phyloP scores from a whole-genome alignment of 73 alveolate genomes.

The Paramecium biaurelia region DNA sequence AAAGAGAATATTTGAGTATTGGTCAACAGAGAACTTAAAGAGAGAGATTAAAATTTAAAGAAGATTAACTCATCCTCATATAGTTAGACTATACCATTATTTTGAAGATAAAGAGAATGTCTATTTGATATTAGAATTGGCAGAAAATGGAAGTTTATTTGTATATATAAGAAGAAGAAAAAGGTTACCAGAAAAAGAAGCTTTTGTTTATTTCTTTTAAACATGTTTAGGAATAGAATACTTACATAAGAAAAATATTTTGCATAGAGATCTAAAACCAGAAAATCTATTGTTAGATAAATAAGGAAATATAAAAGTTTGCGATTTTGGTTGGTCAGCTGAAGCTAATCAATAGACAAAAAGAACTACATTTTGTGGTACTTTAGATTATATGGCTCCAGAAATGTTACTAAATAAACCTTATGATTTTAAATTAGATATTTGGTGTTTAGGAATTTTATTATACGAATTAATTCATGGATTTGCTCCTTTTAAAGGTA shows the following conservation, averaged over 20 bases:
- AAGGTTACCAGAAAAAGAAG: constrained; percentile 67
- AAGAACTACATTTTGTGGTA: constrained; percentile 97
- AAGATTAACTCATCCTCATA: constrained; percentile 87
- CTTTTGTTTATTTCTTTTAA: constrained; percentile 64
- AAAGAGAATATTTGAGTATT: constrained; percentile 47
- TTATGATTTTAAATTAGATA: constrained; percentile 87
- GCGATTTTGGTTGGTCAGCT: constrained; percentile 97
- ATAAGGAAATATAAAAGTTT: constrained; percentile 75
- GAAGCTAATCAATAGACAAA: constrained; percentile 61
- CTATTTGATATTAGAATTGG: constrained; percentile 80
- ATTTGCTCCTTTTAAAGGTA: constrained; percentile 83
- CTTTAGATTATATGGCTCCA: constrained; percentile 99
- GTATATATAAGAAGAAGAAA: constrained; percentile 43
- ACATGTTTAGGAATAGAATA: constrained; percentile 69
- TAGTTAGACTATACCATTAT: constrained; percentile 80
- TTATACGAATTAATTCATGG: constrained; percentile 93
- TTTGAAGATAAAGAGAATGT: constrained; percentile 90
- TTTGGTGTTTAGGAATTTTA: constrained; percentile 94
- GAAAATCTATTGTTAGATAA: constrained; percentile 49
- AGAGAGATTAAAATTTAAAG: constrained; percentile 94
- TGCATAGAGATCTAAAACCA: constrained; percentile 73
- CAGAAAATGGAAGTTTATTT: constrained; percentile 71
- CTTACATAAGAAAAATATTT: constrained; percentile 62
- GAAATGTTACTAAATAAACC: constrained; percentile 88
- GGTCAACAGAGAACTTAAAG: constrained; percentile 54